Evolutionary conservation across 441 rosid species (phyloP), one percentile per base, ranked within the genome.

Genomic region (Populus hybrid): DNA sequence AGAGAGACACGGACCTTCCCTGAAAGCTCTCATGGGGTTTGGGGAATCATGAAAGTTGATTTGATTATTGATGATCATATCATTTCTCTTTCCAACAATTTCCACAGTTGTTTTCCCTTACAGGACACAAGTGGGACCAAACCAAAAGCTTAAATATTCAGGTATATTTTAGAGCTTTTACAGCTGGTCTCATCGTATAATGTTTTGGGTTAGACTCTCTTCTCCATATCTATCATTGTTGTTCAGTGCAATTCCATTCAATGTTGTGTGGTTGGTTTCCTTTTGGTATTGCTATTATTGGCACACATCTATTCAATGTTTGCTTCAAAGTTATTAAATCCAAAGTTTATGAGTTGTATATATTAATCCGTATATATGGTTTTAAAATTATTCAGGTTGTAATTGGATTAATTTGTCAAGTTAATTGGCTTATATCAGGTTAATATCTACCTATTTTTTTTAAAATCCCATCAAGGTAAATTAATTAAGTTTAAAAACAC

Each of bases 31-130:
- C 71, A 28, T 50, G 70, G 65, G 74, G 16, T 30, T 35, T 76
- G 77, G 77, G 76, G 69, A 54, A 75, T 70, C 79, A 74, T 59
- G 65, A 81, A 81, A 82, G 81, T 54, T 82, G 72, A 74, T 67
- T 16, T 65, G 63, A 21, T 63, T 21, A 23, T 76, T 50, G 5
- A 3, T 24, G 4, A 34, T 21, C 20, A 0, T 5, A 20, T 30
- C 32, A 38, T 66, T 1, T 26, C 40, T 69, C 28, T 75, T 32
- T 54, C 10, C 40, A 36, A 30, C 26, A 3, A 38, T 69, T 78
- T 70, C 76, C 76, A 63, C 35, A 6, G 72, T 74, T 70, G 81
- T 70, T 64, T 30, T 46, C 20, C 59, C 66, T 11, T 42, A 35
- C 74, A 77, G 10, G 54, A 70, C 24, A 21, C 57, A 30, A 6